Percentiles rank a stretch among this genome's conserved stretches.
Conservation (phyloP, 345 rosid species). For the Noccaea bulbosa region DNA sequence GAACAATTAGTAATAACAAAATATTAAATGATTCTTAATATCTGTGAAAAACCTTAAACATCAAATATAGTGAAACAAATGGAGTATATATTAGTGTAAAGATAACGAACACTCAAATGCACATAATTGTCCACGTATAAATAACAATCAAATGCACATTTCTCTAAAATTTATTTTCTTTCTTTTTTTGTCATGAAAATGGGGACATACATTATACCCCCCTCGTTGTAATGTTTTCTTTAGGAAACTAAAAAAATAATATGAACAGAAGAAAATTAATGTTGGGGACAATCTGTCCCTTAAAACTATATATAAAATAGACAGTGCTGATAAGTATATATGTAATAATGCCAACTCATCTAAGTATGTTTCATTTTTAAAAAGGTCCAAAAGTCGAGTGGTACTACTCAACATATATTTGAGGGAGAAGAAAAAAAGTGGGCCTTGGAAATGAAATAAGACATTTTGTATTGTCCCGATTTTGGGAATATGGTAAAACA, state of each 20-base stretch:
- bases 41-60: too few species aligned
- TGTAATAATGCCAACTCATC: conserved; percentile 28
- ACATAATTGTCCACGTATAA: conserved; percentile 12
- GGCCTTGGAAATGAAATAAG: too few species aligned
- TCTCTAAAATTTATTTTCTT: conserved; percentile 1
- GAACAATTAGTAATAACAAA: too few species aligned
- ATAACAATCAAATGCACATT: conserved; percentile 22
- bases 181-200: conserved; percentile 25
- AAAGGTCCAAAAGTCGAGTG: background rate
- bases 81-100: background rate
- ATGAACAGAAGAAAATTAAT: conserved; percentile 28
- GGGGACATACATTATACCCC: conserved; percentile 35
- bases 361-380: background rate
- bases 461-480: too few species aligned
- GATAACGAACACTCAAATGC: background rate
- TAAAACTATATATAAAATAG: conserved; percentile 32
- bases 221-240: conserved; percentile 40
- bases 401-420: background rate
- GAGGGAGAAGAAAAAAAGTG: too few species aligned
- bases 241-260: conserved; percentile 20
- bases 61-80: too few species aligned
- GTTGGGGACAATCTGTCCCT: conserved; percentile 44
- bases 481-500: too few species aligned
- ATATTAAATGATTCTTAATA: too few species aligned
- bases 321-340: conserved; percentile 32